A percentile compares a stretch with the other conserved stretches of the same genome.
Evolutionary conservation across 495 filamentous ascomycete genomes (phyloP).

Genomic region (Aspergillus olivimuriae): DNA sequence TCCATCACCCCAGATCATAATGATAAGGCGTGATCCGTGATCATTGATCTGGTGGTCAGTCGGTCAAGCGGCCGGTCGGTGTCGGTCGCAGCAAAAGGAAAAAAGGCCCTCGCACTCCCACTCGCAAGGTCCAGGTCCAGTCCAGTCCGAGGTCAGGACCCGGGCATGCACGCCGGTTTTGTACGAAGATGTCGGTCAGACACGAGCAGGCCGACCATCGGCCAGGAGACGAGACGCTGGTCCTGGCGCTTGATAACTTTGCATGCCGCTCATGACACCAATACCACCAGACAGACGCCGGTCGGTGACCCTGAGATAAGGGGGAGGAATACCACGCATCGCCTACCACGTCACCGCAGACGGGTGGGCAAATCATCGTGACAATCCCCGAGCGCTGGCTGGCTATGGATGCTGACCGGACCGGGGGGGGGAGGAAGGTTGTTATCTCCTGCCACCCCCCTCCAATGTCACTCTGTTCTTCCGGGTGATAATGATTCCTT

Average conservation of each 20-base stretch:
- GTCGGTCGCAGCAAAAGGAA: not conserved
- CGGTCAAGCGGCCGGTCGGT: too few species aligned
- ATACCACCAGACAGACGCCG: constrained; percentile 7
- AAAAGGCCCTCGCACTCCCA: too few species aligned
- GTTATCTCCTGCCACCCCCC: too few species aligned
- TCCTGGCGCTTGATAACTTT: constrained; percentile 14
- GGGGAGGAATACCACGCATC: not conserved
- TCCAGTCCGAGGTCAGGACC: too few species aligned
- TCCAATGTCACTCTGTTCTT: too few species aligned
- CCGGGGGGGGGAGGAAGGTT: not conserved
- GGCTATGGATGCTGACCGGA: not conserved
- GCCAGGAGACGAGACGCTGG: constrained; percentile 6
- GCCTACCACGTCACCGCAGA: not conserved
- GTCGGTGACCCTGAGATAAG: too few species aligned
- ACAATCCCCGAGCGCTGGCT: not conserved
- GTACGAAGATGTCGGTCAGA: not conserved
- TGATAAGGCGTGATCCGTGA: constrained; percentile 4
- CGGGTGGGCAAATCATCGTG: too few species aligned
- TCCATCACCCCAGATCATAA: constrained; percentile 2
- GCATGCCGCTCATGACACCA: constrained; percentile 4
- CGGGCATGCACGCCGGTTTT: not conserved
- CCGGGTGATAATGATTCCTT: not conserved
- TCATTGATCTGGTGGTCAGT: constrained; percentile 2
- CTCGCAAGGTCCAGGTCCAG: too few species aligned
- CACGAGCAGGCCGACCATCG: constrained; percentile 10